These are phyloP conservation scores for Tubosaeta sp. DNA, from an alignment of 768 basidiomycete species.

Conservation along the genomic window DNA sequence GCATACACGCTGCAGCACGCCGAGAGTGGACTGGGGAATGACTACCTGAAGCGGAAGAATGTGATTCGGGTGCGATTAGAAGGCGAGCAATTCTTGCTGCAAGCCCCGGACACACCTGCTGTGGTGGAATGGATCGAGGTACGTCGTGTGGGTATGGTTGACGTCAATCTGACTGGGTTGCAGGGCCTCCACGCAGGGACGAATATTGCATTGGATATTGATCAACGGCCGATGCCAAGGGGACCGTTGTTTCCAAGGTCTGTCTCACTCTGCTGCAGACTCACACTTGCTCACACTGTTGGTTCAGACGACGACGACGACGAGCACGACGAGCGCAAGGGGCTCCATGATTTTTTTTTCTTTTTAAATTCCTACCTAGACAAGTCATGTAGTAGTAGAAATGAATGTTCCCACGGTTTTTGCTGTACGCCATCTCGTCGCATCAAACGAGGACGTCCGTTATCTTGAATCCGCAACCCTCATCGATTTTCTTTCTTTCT, in stretches of 20 bases:
- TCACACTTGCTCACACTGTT: not conserved
- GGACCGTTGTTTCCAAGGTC: slow-evolving; percentile 83
- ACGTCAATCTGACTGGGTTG: slow-evolving; percentile 4
- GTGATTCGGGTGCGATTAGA: slow-evolving; percentile 90
- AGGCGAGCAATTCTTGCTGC: slow-evolving; percentile 95
- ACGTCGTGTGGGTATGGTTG: slow-evolving; percentile 14
- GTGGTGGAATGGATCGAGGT: slow-evolving; percentile 98
- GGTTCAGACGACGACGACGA: slow-evolving; percentile 26
- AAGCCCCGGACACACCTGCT: slow-evolving; percentile 75
- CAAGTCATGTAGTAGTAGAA: not conserved
- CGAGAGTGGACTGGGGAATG: slow-evolving; percentile 92
- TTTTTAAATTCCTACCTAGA: not conserved
- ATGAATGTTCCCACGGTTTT: slow-evolving; percentile 25
- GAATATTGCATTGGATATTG: slow-evolving; percentile 89
- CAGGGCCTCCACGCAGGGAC: slow-evolving; percentile 88
- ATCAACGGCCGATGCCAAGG: slow-evolving; percentile 87
- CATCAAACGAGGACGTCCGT: slow-evolving; percentile 31
- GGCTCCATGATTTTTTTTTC: not conserved
- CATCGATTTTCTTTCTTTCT: slow-evolving; percentile 29
- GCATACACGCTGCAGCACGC: slow-evolving; percentile 83
- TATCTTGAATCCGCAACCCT: slow-evolving; percentile 30
- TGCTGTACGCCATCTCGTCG: slow-evolving; percentile 20
- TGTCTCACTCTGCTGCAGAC: not conserved
- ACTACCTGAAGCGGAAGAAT: slow-evolving; percentile 90
- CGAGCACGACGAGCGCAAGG: slow-evolving; percentile 19